Percentiles rank a stretch among this genome's conserved stretches.
Evolutionary conservation across 2,329 filamentous ascomycete genomes (phyloP).

Genomic region (Fragosphaeria purpurea): DNA sequence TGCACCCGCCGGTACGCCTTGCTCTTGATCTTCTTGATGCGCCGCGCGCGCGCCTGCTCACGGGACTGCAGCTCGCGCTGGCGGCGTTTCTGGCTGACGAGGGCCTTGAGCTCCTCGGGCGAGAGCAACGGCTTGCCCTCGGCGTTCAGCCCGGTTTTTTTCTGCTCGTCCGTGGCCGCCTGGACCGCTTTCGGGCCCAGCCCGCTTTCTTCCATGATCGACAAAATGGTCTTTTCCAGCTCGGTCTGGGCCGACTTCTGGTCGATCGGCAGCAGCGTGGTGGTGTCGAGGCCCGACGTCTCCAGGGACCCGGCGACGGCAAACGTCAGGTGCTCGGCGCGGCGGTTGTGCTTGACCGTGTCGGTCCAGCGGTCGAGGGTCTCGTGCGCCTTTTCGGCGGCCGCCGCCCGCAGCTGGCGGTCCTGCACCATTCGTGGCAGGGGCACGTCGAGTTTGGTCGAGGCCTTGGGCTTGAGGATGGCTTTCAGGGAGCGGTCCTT

Average conservation of each 20-base stretch:
- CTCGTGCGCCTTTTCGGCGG: constrained; percentile 85
- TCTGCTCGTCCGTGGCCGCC: constrained; percentile 24
- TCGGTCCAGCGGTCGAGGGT: constrained; percentile 86
- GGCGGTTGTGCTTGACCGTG: constrained; percentile 86
- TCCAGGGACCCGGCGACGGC: constrained; percentile 67
- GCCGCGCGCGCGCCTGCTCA: constrained; percentile 78
- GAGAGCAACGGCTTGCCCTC: constrained; percentile 60
- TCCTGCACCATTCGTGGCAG: constrained; percentile 81
- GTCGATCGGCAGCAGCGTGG: constrained; percentile 46
- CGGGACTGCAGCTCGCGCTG: constrained; percentile 78
- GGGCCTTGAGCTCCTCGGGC: constrained; percentile 59
- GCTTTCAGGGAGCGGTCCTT: not conserved
- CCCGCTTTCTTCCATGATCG: constrained; percentile 83
- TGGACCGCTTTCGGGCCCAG: constrained; percentile 40
- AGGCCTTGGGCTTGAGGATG: constrained; percentile 49
- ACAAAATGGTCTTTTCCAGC: constrained; percentile 75
- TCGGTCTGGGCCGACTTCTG: constrained; percentile 61
- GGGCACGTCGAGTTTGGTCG: constrained; percentile 73
- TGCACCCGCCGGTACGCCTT: constrained; percentile 91
- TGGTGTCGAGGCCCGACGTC: constrained; percentile 45
- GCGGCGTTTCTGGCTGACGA: constrained; percentile 64
- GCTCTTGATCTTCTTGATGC: constrained; percentile 98
- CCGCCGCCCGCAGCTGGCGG: constrained; percentile 67
- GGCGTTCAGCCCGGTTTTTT: constrained; percentile 51
- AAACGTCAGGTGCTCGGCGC: constrained; percentile 83